Base-by-base conservation (phyloP, 495 filamentous ascomycete species). In the Penicillium crystallinum region DNA sequence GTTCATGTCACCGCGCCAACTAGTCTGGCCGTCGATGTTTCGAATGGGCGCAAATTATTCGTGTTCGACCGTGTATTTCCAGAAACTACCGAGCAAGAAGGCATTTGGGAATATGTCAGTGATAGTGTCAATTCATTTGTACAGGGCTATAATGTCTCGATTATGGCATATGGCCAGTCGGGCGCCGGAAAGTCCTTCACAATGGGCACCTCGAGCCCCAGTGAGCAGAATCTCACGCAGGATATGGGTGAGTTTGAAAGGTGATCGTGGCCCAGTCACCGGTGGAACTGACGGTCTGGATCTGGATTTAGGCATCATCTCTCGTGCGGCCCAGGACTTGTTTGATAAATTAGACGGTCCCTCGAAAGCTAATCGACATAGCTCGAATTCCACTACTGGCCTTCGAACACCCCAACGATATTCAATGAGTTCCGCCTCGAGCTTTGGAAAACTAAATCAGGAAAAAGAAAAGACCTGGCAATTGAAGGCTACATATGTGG, bases 141-240 rank as follows among this genome's bases (percentile, higher is more conserved):
- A 7, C 89, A 96, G 66, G 93, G 93, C 34, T 99, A 97, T 78
- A 99, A 99, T 85, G 93, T 99, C 58, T 99, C 93, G 11, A 82
- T 99, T 41, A 79, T 99, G 55, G 93, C 93, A 35, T 99, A 99
- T 61, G 93, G 93, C 58, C 93, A 99, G 75, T 99, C 93, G n/a
- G 93, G 93, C 33, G 90, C 93, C n/a, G 93, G 93, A 61, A 99
- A 99, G 72, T 99, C 93, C 1, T 97, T 97, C 66, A 99, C 93
- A 0, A 99, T 99, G 93, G 93, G 93, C 35, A 99, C 93, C 1
- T 88, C 93, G 3, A 90, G 91, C 3, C 91, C 95, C 7, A 71
- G 65, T 17, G 92, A 96, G 62, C 89, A 96, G 62, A 77, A 74
- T n/a, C 76, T 91, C 60, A 46, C 78, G 39, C 78, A 86, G 11